A percentile compares a stretch with the other conserved stretches of the same genome.
These are phyloP conservation scores for Tylopilus subfusipes DNA, from an alignment of 768 basidiomycete genomes.

Conservation along the genomic window DNA sequence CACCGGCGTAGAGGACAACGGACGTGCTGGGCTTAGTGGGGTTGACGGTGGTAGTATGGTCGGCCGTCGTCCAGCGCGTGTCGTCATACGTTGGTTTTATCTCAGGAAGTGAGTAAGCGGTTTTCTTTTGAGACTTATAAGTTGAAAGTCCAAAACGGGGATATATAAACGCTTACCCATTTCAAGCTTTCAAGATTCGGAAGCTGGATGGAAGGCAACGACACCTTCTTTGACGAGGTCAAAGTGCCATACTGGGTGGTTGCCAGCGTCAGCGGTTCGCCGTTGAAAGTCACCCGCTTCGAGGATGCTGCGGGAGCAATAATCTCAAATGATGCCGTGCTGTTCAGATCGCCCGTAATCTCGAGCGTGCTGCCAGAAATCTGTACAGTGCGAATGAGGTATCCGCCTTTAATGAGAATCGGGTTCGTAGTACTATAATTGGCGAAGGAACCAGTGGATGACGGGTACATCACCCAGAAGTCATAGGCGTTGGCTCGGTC, in stretches of 20 bases:
- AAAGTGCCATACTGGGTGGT: slow-evolving; percentile 44
- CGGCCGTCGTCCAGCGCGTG: slow-evolving; percentile 40
- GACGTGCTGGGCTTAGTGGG: slow-evolving; percentile 37
- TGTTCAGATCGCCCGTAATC: slow-evolving; percentile 44
- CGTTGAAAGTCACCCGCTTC: slow-evolving; percentile 43
- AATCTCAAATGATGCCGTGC: slow-evolving; percentile 43
- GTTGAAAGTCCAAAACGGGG: neutral
- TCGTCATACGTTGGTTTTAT: slow-evolving; percentile 40
- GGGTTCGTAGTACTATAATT: slow-evolving; percentile 39
- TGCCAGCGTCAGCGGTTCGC: slow-evolving; percentile 29
- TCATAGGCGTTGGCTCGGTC: slow-evolving; percentile 49
- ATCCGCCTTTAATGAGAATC: slow-evolving; percentile 47
- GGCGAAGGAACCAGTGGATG: slow-evolving; percentile 34
- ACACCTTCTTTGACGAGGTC: slow-evolving; percentile 17
- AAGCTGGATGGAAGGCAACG: slow-evolving; percentile 15
- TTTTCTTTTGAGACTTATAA: slow-evolving; percentile 21
- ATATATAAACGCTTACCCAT: slow-evolving; percentile 10
- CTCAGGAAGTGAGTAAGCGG: slow-evolving; percentile 33
- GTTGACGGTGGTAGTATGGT: slow-evolving; percentile 41
- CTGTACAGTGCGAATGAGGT: slow-evolving; percentile 41
- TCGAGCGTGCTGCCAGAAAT: slow-evolving; percentile 37
- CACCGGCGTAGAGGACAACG: slow-evolving; percentile 45
- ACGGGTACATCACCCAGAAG: slow-evolving; percentile 47
- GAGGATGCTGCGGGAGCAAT: slow-evolving; percentile 42
- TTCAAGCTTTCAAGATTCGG: slow-evolving; percentile 19